Base-by-base conservation (phyloP, 192 early-diverging fungal genomes). In the Coemansia sp. region DNA sequence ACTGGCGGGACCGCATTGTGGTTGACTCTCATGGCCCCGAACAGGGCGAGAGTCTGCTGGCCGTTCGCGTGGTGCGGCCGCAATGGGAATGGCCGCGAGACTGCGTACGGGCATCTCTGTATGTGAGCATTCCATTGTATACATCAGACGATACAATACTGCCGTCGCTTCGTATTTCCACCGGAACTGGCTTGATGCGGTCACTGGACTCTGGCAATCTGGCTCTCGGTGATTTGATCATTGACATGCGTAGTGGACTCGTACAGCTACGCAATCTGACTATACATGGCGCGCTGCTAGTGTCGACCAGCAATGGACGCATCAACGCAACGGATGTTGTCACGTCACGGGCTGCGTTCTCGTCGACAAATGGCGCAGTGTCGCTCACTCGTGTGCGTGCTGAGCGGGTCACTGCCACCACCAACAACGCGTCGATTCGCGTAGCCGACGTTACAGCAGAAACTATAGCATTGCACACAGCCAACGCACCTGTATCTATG, bases 31-130 rank as follows among this genome's bases (percentile, higher is more conserved):
- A 20, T 5, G 31, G 14, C 1, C 42, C 31, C 38, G 51, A 26
- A 36, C 21, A 14, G 5, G 36, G 46, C 42, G 40, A 17, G 10
- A 20, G 6, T 24, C 21, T 14, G 18, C 24, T 64, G 58, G 40
- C 31, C 0, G 49, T 71, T 15, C 58, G 55, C 8, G 63, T 66
- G 0, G 15, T 23, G 37, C 31, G 64, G 48, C 63, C 66, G 17
- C 42, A 37, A 37, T 77, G 68, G 69, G 66, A 58, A 21, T 65
- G 67, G 73, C 67, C 52, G n/a, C 23, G 61, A 10, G 70, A 61
- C 24, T 78, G 75, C 10, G 56, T 78, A 4, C 66, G 75, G 0
- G 56, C 66, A 2, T 68, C 61, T 15, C 53, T 78, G 3, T 56
- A 58, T 15, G 37, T 78, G 23, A 47, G 26, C 26, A 20, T 63